Percentiles rank a stretch among this genome's conserved stretches.
Evolutionary conservation across 1,284 basidiomycete species (phyloP).

Genomic region (Clitocybe nebularis): DNA sequence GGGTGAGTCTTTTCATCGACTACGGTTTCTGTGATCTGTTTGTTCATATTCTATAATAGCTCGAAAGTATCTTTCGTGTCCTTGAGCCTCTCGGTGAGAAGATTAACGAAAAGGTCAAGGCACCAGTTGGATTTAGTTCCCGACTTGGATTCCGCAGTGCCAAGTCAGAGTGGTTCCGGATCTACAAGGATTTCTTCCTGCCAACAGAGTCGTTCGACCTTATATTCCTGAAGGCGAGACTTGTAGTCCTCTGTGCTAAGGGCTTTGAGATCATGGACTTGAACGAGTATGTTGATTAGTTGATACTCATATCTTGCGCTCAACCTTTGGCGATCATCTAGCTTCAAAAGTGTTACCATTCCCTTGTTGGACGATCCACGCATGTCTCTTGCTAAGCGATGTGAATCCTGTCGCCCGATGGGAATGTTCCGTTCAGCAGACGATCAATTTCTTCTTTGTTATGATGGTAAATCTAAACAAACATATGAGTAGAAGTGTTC

Average conservation of each 20-base stretch:
- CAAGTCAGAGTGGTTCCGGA: conserved; percentile 88
- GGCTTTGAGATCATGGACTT: conserved; percentile 97
- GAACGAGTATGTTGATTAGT: conserved; percentile 57
- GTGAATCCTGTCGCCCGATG: conserved; percentile 78
- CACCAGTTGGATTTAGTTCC: conserved; percentile 65
- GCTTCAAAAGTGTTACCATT: conserved; percentile 87
- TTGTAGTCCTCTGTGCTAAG: conserved; percentile 87
- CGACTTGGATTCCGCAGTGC: conserved; percentile 75
- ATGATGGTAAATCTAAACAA: conserved; percentile 67
- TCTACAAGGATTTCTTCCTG: conserved; percentile 87
- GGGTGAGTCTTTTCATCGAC: conserved; percentile 46
- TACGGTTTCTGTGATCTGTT: background rate
- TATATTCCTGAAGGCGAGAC: conserved; percentile 87
- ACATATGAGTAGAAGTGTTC: background rate
- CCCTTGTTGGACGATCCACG: conserved; percentile 76
- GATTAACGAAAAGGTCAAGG: conserved; percentile 73
- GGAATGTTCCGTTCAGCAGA: conserved; percentile 90
- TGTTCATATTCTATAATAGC: conserved; percentile 17
- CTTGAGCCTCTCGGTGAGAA: conserved; percentile 88
- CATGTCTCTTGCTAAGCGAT: conserved; percentile 73
- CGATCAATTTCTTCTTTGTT: conserved; percentile 89
- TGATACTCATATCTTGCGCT: background rate
- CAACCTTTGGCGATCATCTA: conserved; percentile 24
- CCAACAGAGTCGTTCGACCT: conserved; percentile 87
- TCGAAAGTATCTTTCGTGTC: conserved; percentile 91